Conservation (phyloP, 202 grass and related monocot species). For the Elaeis oleifera region DNA sequence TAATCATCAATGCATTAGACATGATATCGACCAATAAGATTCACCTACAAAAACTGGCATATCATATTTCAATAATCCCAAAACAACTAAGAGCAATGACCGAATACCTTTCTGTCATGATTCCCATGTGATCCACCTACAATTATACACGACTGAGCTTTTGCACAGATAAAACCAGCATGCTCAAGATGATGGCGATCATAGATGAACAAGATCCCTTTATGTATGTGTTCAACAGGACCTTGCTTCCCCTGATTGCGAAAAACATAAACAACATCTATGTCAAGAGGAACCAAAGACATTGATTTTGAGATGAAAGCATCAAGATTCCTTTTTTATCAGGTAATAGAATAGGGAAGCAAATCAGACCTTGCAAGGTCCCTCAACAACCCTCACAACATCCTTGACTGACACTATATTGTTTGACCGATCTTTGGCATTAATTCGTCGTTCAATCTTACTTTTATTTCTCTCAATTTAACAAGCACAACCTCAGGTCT, state of each 20-base stretch:
- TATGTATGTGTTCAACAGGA: conserved; percentile 90
- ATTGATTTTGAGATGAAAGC: neutral
- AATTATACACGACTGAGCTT: conserved; percentile 81
- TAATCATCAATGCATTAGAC: conserved; percentile 5
- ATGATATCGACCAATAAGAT: neutral
- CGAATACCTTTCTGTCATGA: conserved; percentile 50
- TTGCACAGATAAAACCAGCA: conserved; percentile 94
- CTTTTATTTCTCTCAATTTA: conserved; percentile 91
- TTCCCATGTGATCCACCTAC: conserved; percentile 66
- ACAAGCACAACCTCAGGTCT: conserved; percentile 87
- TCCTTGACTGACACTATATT: conserved; percentile 85
- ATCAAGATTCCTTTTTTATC: neutral
- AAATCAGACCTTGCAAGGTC: conserved; percentile 61
- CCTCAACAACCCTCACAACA: conserved; percentile 88
- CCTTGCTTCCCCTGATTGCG: conserved; percentile 87
- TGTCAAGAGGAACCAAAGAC: neutral
- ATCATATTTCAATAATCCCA: neutral
- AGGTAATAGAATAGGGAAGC: conserved; percentile 10
- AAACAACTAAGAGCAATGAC: conserved; percentile 19
- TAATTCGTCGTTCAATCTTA: conserved; percentile 69
- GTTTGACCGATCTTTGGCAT: conserved; percentile 65
- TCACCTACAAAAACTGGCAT: conserved; percentile 6
- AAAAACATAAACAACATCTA: conserved; percentile 19
- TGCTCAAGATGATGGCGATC: conserved; percentile 96
- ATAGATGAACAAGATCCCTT: conserved; percentile 89